Evolutionary conservation across 2,329 filamentous ascomycete genomes (phyloP), one percentile per base, ranked within the genome.

Genomic region (Venturia nashicola): DNA sequence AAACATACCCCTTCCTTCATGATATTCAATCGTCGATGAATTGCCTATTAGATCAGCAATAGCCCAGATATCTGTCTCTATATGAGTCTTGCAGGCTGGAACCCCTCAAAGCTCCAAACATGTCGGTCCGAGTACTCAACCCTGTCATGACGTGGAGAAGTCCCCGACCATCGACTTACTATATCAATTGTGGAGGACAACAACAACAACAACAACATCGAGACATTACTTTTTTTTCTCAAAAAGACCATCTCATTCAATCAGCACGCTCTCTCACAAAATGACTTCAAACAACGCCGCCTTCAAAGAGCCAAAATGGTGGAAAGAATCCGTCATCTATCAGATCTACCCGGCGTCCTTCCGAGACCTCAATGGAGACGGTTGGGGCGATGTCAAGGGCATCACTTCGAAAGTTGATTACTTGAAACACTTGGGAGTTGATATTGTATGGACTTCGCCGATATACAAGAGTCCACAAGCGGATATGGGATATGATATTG

Each of bases 361-460:
- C 75, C 77, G 80, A 59, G 82, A 84, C 68, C 81, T 80, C 36
- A 80, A 83, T 46, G 76, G 76, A n/a, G 82, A 84, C 55, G 86
- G 86, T 46, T 82, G 84, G 76, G 86, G 86, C 2, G 85, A 88
- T 68, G 79, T 89, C 42, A 80, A 80, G 1, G 86, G 86, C 14
- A 83, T 89, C 62, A 83, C 85, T 14, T 83, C 82, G 11, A 80
- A 86, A 70, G 73, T 89, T 1, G 84, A 87, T 70, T 86, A 89
- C 69, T 77, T 89, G 60, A 78, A 82, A 61, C 76, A 82, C 2
- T 76, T 88, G 0, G 86, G 86, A 0, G 67, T 59, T 11, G 82
- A 86, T 66, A 79, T 84, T n/a, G 76, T 86, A 23, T 86, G 84
- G 84, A 67, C 76, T 6, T 77, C 74, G 62, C 77, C 77, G 3